A percentile compares a stretch with the other conserved stretches of the same genome.
phyloP scores from a whole-genome alignment of 192 early-diverging fungal genomes.

The Mortierella claussenii region DNA sequence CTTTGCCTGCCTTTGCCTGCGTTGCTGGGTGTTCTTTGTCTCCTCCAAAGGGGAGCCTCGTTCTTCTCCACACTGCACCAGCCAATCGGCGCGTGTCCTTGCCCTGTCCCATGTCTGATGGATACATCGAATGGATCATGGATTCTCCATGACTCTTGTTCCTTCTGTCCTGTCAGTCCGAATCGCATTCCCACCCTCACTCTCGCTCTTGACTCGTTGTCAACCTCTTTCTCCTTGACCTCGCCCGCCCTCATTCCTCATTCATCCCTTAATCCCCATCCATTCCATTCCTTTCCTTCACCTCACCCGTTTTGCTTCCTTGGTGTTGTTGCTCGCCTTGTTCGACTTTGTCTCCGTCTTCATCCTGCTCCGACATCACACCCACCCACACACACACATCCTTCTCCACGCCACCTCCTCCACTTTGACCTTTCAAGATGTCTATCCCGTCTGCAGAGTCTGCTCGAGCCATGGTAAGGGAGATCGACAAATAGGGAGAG shows the following conservation, averaged over 20 bases:
- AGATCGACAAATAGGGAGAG: no score
- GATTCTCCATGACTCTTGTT: neutral
- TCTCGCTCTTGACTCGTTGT: neutral
- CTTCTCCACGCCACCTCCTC: neutral
- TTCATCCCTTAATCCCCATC: neutral
- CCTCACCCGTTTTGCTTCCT: neutral
- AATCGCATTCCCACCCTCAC: neutral
- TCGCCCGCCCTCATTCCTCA: neutral
- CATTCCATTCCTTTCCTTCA: neutral
- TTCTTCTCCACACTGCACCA: neutral
- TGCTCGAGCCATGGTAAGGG: conserved; percentile 21
- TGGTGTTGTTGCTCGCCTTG: conserved; percentile 1
- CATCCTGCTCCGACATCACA: no score
- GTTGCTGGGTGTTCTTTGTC: neutral
- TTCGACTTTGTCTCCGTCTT: no score
- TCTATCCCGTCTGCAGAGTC: neutral
- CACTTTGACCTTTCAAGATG: neutral
- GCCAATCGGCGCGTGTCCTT: conserved; percentile 1
- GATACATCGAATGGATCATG: no score
- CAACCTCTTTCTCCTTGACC: neutral
- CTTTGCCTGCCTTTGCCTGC: no score
- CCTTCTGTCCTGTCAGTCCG: neutral
- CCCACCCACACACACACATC: neutral
- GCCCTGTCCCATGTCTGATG: neutral
- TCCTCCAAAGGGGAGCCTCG: neutral